Percentiles rank a stretch among this genome's conserved stretches.
Conservation (phyloP, 306 rosid species). For the Trifolium dubium region DNA sequence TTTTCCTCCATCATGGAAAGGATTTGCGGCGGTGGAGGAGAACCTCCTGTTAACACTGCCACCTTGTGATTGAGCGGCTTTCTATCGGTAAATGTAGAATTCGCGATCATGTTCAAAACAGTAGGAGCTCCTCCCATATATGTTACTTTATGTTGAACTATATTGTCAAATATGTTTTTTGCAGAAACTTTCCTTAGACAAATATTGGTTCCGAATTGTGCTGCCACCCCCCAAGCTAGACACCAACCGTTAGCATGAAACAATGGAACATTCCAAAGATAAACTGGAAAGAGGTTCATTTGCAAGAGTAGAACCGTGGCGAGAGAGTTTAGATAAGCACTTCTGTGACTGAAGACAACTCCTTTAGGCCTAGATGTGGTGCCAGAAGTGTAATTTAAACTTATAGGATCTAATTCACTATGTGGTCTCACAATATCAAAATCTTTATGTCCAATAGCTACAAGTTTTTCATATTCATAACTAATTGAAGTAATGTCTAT, state of each 20-base stretch:
- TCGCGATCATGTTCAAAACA: conserved; percentile 81
- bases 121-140: conserved; percentile 87
- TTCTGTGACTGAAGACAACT: conserved; percentile 76
- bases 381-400: conserved; percentile 85
- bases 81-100: conserved; percentile 52
- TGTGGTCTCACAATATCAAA: conserved; percentile 63
- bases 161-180: conserved; percentile 59
- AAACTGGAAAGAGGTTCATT: conserved; percentile 68
- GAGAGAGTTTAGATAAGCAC: conserved; percentile 84
- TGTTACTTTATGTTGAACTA: conserved; percentile 64
- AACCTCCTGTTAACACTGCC: conserved; percentile 65
- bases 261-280: conserved; percentile 89
- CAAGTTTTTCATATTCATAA: conserved; percentile 67
- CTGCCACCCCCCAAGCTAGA: conserved; percentile 82
- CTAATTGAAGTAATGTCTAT: conserved; percentile 35
- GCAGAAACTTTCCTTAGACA: conserved; percentile 74
- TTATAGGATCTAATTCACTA: conserved; percentile 85
- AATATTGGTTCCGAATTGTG: conserved; percentile 78
- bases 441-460: conserved; percentile 46
- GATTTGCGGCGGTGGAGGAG: conserved; percentile 79
- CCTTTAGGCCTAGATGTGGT: conserved; percentile 96
- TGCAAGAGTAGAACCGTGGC: conserved; percentile 67
- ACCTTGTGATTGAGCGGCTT: conserved; percentile 61
- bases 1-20: conserved; percentile 73
- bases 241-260: conserved; percentile 96